Base-by-base conservation (phyloP, 495 filamentous ascomycete genomes). In the Trichoderma gamsii region DNA sequence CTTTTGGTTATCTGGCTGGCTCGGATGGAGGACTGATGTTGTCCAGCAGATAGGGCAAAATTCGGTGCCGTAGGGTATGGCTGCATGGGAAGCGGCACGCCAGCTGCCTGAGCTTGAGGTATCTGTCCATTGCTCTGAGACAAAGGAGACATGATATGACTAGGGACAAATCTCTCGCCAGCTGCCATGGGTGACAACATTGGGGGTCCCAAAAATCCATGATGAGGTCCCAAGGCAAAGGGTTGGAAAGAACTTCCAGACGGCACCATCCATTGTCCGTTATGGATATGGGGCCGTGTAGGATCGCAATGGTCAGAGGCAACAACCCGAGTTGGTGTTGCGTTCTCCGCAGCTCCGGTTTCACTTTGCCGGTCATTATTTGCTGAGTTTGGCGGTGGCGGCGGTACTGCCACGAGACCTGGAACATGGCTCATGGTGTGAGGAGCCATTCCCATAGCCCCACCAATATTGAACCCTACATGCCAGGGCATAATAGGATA, bases 1-100 rank as follows among this genome's bases (percentile, higher is more conserved):
- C 78, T 80, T 70, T 72, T 79, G 9, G 81, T 82, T 64, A 83
- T 80, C 11, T 82, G 79, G 66, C 81, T 84, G 6, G 75, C 75
- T 65, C 76, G 75, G 66, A 83, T 83, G 4, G 81, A 81, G 41
- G 81, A 80, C 11, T 41, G 51, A n/a, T 52, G 66, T 15, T 35
- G 66, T 21, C 21, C 52, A 41, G 49, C 12, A 25, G 35, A 35
- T 7, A 51, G 51, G 25, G 56, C 13, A 65, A 43, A 16, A 7
- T n/a, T 23, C 25, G 63, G 41, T 27, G 25, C 41, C 63, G 35
- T 43, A 21, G 63, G 35, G 8, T 43, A 41, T 65, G 32, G 35
- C 5, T 38, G 13, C 32, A 44, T 41, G 13, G 63, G 41, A 65
- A 4, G 16, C 8, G 63, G 35, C 21, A 52, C 32, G 18, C 16